Evolutionary conservation across 2,329 filamentous ascomycete species (phyloP).

Genomic region (Hymenoscyphus occultus): DNA sequence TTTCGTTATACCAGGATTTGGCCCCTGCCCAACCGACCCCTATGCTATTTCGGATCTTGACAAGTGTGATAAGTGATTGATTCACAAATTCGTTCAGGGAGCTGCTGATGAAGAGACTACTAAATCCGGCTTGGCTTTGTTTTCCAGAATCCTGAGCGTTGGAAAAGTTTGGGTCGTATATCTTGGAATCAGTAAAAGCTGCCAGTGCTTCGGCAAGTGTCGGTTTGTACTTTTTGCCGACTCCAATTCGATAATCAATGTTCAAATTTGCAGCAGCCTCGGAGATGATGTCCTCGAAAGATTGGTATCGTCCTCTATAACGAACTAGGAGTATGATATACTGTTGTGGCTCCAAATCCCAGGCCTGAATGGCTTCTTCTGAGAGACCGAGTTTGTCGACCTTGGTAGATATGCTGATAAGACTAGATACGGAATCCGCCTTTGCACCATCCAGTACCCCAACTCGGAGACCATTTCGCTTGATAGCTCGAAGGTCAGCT

Average conservation of each 20-base stretch:
- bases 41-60: conserved; percentile 54
- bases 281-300: conserved; percentile 51
- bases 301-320: conserved; percentile 60
- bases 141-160: conserved; percentile 22
- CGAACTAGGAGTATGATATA: conserved; percentile 73
- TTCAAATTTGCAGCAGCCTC: conserved; percentile 39
- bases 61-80: conserved; percentile 58
- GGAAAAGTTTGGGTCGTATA: conserved; percentile 17
- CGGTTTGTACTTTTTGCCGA: conserved; percentile 72
- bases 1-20: conserved; percentile 38
- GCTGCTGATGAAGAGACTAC: conserved; percentile 66
- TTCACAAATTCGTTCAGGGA: conserved; percentile 69
- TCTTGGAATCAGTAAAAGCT: conserved; percentile 36
- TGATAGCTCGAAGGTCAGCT: conserved; percentile 59
- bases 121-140: conserved; percentile 41
- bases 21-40: conserved; percentile 66
- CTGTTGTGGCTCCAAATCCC: conserved; percentile 64
- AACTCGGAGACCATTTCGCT: conserved; percentile 66
- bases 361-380: conserved; percentile 71
- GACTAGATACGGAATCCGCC: conserved; percentile 41
- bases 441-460: conserved; percentile 55
- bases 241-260: conserved; percentile 65
- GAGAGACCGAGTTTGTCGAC: conserved; percentile 70
- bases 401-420: conserved; percentile 66
- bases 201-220: conserved; percentile 42